phyloP scores from a whole-genome alignment of 2,329 filamentous ascomycete genomes.

The Neurospora sp. region DNA sequence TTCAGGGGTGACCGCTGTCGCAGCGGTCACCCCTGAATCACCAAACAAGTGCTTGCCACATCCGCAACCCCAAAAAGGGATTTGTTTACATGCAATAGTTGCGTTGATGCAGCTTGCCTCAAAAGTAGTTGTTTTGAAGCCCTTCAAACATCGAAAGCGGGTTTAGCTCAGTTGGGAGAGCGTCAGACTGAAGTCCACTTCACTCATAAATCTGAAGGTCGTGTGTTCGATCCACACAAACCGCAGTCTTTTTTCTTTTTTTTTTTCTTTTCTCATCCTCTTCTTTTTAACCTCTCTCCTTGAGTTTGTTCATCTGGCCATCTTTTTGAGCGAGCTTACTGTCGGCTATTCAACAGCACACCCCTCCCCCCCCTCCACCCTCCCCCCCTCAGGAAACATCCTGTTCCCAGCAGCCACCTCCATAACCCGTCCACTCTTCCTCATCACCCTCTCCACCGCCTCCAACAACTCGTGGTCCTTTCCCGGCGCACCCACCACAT shows the following conservation, averaged over 20 bases:
- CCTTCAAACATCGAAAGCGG: neutral
- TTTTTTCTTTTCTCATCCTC: too few relatives aligned
- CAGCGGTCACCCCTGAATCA: too few relatives aligned
- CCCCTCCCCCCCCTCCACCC: too few relatives aligned
- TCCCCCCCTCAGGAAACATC: neutral
- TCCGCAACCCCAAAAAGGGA: neutral
- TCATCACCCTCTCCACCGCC: neutral
- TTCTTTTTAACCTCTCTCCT: too few relatives aligned
- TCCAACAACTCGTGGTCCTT: neutral
- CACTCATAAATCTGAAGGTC: too few relatives aligned
- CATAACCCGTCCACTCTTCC: neutral
- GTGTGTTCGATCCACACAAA: neutral
- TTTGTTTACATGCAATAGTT: neutral
- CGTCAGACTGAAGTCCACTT: neutral
- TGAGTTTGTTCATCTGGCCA: too few relatives aligned
- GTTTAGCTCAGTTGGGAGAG: neutral
- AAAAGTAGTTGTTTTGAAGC: neutral
- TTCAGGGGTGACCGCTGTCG: too few relatives aligned
- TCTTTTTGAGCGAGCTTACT: too few relatives aligned
- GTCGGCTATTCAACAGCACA: rapidly evolving
- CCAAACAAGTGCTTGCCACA: too few relatives aligned
- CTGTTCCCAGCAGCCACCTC: neutral
- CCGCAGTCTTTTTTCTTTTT: too few relatives aligned
- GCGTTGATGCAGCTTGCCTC: neutral
- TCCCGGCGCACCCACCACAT: neutral